These are phyloP conservation scores for Fusarium tjaetaba DNA, from an alignment of 2,329 filamentous ascomycete genomes.

Conservation along the genomic window DNA sequence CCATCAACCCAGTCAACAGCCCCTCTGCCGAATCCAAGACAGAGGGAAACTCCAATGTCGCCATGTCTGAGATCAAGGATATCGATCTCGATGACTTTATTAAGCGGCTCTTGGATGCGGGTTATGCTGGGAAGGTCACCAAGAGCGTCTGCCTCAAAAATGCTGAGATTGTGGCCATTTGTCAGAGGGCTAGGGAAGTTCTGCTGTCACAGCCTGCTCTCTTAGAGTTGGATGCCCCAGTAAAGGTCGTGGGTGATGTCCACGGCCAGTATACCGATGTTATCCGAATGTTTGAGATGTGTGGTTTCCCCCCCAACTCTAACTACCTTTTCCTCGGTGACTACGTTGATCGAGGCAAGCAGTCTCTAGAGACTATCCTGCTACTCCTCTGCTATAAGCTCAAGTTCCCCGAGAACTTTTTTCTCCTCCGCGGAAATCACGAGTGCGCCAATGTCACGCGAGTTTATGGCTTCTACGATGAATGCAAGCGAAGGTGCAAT, in stretches of 20 bases:
- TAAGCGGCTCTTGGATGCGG: constrained; percentile 90
- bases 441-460: constrained; percentile 99
- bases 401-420: constrained; percentile 99
- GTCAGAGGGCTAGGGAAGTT: constrained; percentile 85
- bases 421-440: constrained; percentile 97
- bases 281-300: constrained; percentile 96
- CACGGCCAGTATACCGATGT: constrained; percentile 99
- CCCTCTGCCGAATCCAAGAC: constrained; percentile 55
- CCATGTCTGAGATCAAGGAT: constrained; percentile 90
- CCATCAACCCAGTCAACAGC: constrained; percentile 71
- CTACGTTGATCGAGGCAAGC: constrained; percentile 98
- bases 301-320: constrained; percentile 97
- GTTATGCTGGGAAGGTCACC: constrained; percentile 95
- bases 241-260: constrained; percentile 99
- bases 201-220: constrained; percentile 92
- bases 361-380: constrained; percentile 98
- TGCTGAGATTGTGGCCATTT: constrained; percentile 95
- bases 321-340: constrained; percentile 99
- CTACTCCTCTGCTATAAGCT: constrained; percentile 98
- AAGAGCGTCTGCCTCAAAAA: constrained; percentile 98
- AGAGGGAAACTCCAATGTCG: constrained; percentile 68
- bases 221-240: constrained; percentile 89
- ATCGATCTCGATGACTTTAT: constrained; percentile 98
- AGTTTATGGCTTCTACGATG: constrained; percentile 99
- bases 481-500: constrained; percentile 99